Evolutionary conservation across 169 alveolate species (phyloP), one percentile per base, ranked within the genome.

Genomic region (Cyclospora cayetanensis): DNA sequence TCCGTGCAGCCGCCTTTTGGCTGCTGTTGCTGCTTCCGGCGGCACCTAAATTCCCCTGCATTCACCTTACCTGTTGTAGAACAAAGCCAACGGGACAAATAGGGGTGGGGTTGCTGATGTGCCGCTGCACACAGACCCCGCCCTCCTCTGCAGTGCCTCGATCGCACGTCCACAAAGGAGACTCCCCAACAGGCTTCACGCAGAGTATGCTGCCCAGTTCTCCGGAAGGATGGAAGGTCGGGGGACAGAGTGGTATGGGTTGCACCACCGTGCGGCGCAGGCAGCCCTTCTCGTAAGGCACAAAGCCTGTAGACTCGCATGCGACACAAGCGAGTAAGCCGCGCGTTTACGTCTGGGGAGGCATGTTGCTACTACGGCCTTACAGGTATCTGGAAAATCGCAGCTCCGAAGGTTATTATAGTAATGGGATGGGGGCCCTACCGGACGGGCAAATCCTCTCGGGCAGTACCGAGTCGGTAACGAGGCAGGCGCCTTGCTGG

Each of bases 241-340:
- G 22, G 39, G 65, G 76, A 25, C 90, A 83, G 42, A 83, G 37
- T 11, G 90, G 90, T 2, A 83, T 22, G 39, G 90, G 77, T 25
- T 55, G 90, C 42, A 83, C 22, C 39, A 52, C 1, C 41, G 68
- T 66, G 41, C 60, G 76, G 63, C 90, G 90, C 31, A 83, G 5
- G 63, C 90, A 83, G 65, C 90, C 90, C 53, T 83, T 83, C 41
- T 83, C 90, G 79, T 83, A 83, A 31, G 90, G 90, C 63, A 35
- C 77, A n/a, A 52, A 83, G 29, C 90, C 90, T 83, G 76, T 7
- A 15, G 35, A 41, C 7, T 7, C 90, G 7, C 63, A 27, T 31
- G 25, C 50, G 34, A 29, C n/a, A 9, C n/a, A 60, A 18, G 29
- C 29, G 4, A 4, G 4, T 9, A 29, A 29, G 72, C n/a, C n/a